These are phyloP conservation scores for Coccinonectria pachysandricola DNA, from an alignment of 2,329 filamentous ascomycete species.

Conservation along the genomic window DNA sequence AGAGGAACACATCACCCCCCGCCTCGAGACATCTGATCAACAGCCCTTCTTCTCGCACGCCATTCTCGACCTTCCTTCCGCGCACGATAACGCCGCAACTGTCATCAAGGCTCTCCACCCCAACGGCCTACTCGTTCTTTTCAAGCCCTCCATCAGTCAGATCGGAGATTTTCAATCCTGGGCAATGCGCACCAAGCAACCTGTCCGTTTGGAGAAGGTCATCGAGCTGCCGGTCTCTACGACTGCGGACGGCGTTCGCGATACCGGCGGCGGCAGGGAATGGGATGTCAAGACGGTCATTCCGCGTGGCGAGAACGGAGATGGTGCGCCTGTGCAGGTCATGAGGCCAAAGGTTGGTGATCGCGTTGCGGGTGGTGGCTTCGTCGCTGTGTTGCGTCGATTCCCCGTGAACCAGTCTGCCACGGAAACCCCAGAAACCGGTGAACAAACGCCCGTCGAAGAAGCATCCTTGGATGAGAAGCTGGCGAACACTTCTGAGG, in stretches of 20 bases:
- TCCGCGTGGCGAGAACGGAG: conserved; percentile 15
- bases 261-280: conserved; percentile 40
- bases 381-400: conserved; percentile 28
- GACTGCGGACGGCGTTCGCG: conserved; percentile 31
- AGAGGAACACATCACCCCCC: conserved; percentile 48
- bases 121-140: conserved; percentile 57
- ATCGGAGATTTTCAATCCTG: conserved; percentile 49
- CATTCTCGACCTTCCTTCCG: conserved; percentile 62
- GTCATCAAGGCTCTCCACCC: conserved; percentile 49
- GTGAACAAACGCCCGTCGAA: too few species aligned
- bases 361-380: conserved; percentile 29
- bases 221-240: conserved; percentile 43
- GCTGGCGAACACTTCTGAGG: too few species aligned
- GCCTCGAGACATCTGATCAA: conserved; percentile 31
- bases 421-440: too few species aligned
- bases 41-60: conserved; percentile 60
- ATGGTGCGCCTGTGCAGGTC: conserved; percentile 23
- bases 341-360: conserved; percentile 33
- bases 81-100: conserved; percentile 36
- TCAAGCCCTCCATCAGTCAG: conserved; percentile 70
- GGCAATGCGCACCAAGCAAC: conserved; percentile 42
- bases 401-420: conserved; percentile 16
- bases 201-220: conserved; percentile 45
- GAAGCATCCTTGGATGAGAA: too few species aligned
- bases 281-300: conserved; percentile 51